Conservation (phyloP, 345 rosid genomes). For the Cardamine chenopodiifolia region DNA sequence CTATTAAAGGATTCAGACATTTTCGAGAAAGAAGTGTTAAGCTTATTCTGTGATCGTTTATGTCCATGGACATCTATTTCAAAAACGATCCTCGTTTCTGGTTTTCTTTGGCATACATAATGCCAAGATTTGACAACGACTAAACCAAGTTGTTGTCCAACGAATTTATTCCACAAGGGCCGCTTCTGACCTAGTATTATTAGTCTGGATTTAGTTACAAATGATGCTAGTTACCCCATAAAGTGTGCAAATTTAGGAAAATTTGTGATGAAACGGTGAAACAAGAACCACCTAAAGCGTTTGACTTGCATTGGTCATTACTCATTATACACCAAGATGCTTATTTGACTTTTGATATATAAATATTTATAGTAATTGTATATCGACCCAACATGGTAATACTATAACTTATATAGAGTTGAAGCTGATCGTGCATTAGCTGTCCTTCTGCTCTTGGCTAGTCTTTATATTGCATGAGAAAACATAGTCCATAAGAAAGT, state of each 20-base stretch:
- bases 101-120: too few relatives aligned
- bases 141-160: neutral
- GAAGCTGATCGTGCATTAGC: neutral
- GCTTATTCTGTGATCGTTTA: neutral
- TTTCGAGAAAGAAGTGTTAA: neutral
- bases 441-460: neutral
- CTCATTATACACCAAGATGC: neutral
- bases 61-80: neutral
- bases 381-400: neutral
- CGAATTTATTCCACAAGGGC: neutral
- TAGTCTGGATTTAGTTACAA: neutral
- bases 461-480: constrained; percentile 14
- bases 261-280: neutral
- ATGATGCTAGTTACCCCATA: neutral
- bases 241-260: neutral
- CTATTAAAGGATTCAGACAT: neutral
- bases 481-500: constrained; percentile 7
- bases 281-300: neutral
- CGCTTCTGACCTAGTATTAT: neutral
- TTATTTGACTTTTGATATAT: neutral
- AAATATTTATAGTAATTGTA: neutral
- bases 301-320: neutral
- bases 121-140: too few relatives aligned
- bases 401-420: neutral
- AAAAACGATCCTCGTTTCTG: too few relatives aligned